Evolutionary conservation across 495 filamentous ascomycete species (phyloP).

Genomic region (Gamarada debralockiae): DNA sequence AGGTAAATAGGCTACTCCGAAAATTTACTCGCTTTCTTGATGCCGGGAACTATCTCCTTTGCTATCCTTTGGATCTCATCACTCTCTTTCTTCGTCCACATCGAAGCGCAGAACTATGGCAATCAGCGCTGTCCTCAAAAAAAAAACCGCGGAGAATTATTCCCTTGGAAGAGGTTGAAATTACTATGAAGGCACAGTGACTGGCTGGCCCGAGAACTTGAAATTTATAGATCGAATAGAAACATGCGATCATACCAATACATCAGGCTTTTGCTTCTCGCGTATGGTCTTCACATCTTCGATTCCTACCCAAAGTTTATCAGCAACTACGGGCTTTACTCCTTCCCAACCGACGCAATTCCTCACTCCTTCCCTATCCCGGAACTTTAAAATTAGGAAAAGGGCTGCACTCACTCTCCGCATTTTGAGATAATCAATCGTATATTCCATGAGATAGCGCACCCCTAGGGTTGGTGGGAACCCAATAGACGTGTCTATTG

Average conservation of each 20-base stretch:
- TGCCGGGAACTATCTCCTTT: slow-evolving; percentile 40
- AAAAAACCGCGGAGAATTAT: too few relatives aligned
- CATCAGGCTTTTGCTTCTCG: slow-evolving; percentile 43
- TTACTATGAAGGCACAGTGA: too few relatives aligned
- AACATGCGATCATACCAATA: slow-evolving; percentile 34
- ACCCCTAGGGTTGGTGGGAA: too few relatives aligned
- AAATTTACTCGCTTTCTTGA: too few relatives aligned
- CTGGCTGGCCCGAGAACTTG: too few relatives aligned
- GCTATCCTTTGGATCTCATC: slow-evolving; percentile 50
- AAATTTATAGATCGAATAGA: too few relatives aligned
- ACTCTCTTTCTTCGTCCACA: slow-evolving; percentile 61
- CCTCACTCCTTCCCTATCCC: not conserved
- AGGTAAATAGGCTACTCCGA: too few relatives aligned
- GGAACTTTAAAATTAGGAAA: not conserved
- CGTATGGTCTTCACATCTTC: slow-evolving; percentile 49
- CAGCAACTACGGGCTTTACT: not conserved
- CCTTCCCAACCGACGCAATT: not conserved
- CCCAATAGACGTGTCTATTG: too few relatives aligned
- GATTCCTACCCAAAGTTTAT: slow-evolving; percentile 32
- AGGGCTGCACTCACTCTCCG: slow-evolving; percentile 39
- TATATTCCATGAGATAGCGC: too few relatives aligned
- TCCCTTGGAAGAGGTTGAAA: too few relatives aligned
- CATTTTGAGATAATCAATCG: slow-evolving; percentile 56
- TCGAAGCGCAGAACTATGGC: slow-evolving; percentile 55
- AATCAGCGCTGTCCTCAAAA: too few relatives aligned